Conservation (phyloP, 2,329 filamentous ascomycete genomes). For the Dothistroma septosporum region DNA sequence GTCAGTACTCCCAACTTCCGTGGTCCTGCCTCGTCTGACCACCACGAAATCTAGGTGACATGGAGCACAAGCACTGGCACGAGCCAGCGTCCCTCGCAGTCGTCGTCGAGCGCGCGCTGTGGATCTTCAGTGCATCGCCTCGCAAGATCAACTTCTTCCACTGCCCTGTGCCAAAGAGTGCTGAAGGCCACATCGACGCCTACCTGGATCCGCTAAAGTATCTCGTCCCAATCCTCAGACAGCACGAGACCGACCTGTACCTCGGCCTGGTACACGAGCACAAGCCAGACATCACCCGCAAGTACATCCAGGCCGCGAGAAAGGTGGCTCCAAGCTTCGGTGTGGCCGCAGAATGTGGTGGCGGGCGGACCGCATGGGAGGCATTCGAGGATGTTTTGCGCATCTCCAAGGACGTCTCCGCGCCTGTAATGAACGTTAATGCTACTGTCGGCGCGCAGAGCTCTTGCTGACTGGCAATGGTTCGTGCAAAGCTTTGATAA, state of each 20-base stretch:
- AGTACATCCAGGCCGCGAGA: slow-evolving; percentile 38
- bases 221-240: slow-evolving; percentile 28
- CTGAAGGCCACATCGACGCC: slow-evolving; percentile 22
- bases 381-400: slow-evolving; percentile 29
- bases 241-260: slow-evolving; percentile 37
- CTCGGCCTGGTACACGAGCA: slow-evolving; percentile 41
- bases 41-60: slow-evolving; percentile 30
- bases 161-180: slow-evolving; percentile 41
- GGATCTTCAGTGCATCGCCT: slow-evolving; percentile 27
- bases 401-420: slow-evolving; percentile 21
- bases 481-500: neutral
- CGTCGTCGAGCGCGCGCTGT: slow-evolving; percentile 38
- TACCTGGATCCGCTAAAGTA: slow-evolving; percentile 41
- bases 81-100: slow-evolving; percentile 39
- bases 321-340: slow-evolving; percentile 36
- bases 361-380: slow-evolving; percentile 35
- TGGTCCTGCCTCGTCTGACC: no score
- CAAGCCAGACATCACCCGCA: slow-evolving; percentile 38
- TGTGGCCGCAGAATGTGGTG: slow-evolving; percentile 42
- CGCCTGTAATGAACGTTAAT: slow-evolving; percentile 3
- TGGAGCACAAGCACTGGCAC: slow-evolving; percentile 43
- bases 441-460: neutral
- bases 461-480: neutral
- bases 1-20: slow-evolving; percentile 18
- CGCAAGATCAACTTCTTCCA: slow-evolving; percentile 42